Base-by-base conservation (phyloP, 179 eudicot genomes). In the Vitellaria paradoxa region DNA sequence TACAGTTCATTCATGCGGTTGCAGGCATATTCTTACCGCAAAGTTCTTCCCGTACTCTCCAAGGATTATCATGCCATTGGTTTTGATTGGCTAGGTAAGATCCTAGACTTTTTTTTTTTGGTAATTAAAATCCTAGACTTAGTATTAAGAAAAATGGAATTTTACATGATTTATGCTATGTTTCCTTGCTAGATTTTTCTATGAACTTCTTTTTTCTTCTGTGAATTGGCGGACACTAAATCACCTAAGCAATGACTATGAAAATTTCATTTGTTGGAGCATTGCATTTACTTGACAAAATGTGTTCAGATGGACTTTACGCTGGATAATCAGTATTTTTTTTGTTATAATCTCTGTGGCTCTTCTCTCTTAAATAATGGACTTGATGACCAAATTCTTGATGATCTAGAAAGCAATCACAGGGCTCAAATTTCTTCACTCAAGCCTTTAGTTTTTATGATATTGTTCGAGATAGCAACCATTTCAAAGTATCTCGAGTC, bases 11-110 rank as follows among this genome's bases (percentile, higher is more conserved):
- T 46, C 0, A 1, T 81, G 56, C 73, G 84, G 60, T 80, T 84
- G 78, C 91, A 96, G 98, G 99, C 98, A 70, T 96, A 94, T 82
- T 96, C 99, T 56, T 96, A 94, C 76, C 94, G 99, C 74, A 96
- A 96, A 83, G 91, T 90, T 78, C 77, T 92, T 79, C 95, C 97
- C 21, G 77, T 91, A 70, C 91, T 96, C 68, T 85, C 98, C 67
- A 92, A 90, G 86, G 76, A 92, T 81, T 89, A 90, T 83, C 97
- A 87, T 83, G 97, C 92, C 79, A 83, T 94, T 77, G 91, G 96
- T 82, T 92, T 94, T 85, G 99, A 96, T 85, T 96, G 99, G 99
- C 82, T 96, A 80, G 99, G 99, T 96, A 84, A 86, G 74, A 45
- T 75, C 73, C 65, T 59, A 30, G 37, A 2, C 37, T 30, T 30